These are phyloP conservation scores for Abeoforma whisleri DNA, from an alignment of 78 protist genomes.

Conservation along the genomic window DNA sequence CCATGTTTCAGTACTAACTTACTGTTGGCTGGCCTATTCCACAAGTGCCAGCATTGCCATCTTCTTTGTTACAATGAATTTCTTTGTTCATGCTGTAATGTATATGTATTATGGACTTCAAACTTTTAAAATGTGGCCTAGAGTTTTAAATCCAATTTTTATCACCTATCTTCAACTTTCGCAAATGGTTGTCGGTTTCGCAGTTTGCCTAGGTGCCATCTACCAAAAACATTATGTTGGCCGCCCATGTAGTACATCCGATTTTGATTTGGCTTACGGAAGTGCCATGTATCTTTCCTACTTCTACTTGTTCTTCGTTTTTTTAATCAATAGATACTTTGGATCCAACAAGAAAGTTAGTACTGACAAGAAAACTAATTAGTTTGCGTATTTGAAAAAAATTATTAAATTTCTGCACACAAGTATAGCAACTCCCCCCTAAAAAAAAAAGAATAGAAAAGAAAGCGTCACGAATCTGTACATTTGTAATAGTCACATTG, in stretches of 20 bases:
- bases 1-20: constrained; percentile 54
- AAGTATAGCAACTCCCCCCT: no score
- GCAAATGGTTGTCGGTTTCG: background rate
- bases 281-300: constrained; percentile 54
- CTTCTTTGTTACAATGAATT: constrained; percentile 53
- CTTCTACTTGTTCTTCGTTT: constrained; percentile 45
- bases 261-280: constrained; percentile 3
- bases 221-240: background rate
- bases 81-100: constrained; percentile 61
- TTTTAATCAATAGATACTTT: constrained; percentile 41
- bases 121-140: background rate
- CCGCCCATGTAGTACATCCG: background rate
- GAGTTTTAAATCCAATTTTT: background rate
- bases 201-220: background rate
- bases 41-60: constrained; percentile 33
- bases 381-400: no score
- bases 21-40: constrained; percentile 55
- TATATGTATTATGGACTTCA: constrained; percentile 46
- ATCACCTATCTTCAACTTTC: background rate
- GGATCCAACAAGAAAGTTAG: background rate
- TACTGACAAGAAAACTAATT: background rate
- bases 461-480: no score
- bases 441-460: no score
- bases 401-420: no score
- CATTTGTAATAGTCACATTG: no score